phyloP scores from a whole-genome alignment of 495 filamentous ascomycete species.

The Baudoinia panamericana region DNA sequence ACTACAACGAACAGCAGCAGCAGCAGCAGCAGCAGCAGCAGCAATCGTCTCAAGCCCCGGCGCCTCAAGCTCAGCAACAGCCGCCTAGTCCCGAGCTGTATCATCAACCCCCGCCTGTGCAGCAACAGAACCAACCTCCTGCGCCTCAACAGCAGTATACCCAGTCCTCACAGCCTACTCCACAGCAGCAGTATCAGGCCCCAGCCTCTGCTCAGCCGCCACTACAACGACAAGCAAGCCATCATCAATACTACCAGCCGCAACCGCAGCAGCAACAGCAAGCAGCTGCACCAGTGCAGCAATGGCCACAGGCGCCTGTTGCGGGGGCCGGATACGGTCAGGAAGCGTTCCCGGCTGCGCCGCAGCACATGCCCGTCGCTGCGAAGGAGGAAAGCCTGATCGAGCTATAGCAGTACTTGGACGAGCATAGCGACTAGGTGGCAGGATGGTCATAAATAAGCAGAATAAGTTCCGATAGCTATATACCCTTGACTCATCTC shows the following conservation, averaged over 20 bases:
- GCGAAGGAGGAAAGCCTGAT: conserved; percentile 73
- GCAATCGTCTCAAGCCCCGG: too few species aligned
- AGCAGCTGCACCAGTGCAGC: conserved; percentile 17
- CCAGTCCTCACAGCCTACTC: conserved; percentile 10
- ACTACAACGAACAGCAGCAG: conserved; percentile 24
- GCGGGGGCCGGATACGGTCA: conserved; percentile 43
- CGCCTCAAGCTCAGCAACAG: too few species aligned
- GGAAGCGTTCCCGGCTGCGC: conserved; percentile 52
- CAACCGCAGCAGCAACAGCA: conserved; percentile 25
- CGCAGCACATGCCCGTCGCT: conserved; percentile 40
- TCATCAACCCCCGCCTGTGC: conserved; percentile 16
- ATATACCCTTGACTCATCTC: too few species aligned
- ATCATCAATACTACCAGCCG: conserved; percentile 19
- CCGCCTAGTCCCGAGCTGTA: conserved; percentile 24
- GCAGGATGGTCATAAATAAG: too few species aligned
- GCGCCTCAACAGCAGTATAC: conserved; percentile 21
- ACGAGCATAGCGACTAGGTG: too few species aligned
- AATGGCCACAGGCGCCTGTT: conserved; percentile 19
- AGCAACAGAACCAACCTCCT: conserved; percentile 9
- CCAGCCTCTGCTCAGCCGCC: too few species aligned
- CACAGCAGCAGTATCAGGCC: conserved; percentile 13
- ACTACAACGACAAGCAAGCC: neutral
- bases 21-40: neutral
- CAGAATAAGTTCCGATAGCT: too few species aligned
- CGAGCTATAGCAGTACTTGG: conserved; percentile 59